These are phyloP conservation scores for Schizothecium vesticola DNA, from an alignment of 495 filamentous ascomycete genomes.

Conservation along the genomic window DNA sequence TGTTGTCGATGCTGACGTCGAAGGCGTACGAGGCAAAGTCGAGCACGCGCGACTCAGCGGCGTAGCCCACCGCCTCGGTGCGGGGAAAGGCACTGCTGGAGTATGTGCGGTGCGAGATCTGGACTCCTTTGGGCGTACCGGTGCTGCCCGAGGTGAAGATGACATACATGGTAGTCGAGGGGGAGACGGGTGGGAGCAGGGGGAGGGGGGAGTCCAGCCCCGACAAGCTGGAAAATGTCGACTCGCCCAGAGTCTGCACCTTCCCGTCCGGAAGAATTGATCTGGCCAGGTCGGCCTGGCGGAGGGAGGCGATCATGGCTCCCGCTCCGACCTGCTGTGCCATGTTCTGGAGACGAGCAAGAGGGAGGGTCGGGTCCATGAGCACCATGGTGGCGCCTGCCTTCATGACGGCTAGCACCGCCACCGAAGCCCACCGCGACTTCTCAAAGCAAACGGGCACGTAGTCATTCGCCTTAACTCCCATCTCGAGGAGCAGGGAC, in stretches of 20 bases:
- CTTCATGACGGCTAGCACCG: slow-evolving; percentile 47
- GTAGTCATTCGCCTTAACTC: slow-evolving; percentile 43
- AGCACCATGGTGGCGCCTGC: slow-evolving; percentile 46
- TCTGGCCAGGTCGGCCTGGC: slow-evolving; percentile 5
- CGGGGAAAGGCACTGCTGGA: slow-evolving; percentile 28
- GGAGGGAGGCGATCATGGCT: slow-evolving; percentile 12
- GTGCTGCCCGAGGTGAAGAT: slow-evolving; percentile 59
- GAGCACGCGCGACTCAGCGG: slow-evolving; percentile 36
- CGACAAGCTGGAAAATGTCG: not conserved
- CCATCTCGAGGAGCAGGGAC: slow-evolving; percentile 40
- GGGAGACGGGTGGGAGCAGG: slow-evolving; percentile 6
- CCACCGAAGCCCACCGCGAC: slow-evolving; percentile 44
- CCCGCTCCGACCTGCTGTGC: slow-evolving; percentile 29
- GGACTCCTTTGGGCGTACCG: slow-evolving; percentile 46
- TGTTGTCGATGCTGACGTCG: slow-evolving; percentile 52
- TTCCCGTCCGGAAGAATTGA: slow-evolving; percentile 15
- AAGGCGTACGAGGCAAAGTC: slow-evolving; percentile 59
- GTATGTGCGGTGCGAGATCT: slow-evolving; percentile 39
- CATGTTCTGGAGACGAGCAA: slow-evolving; percentile 39
- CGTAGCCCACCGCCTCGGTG: slow-evolving; percentile 12
- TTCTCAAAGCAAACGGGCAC: slow-evolving; percentile 53
- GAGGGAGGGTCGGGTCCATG: slow-evolving; percentile 53
- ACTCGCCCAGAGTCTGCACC: not conserved
- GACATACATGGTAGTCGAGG: slow-evolving; percentile 37
- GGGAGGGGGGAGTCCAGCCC: not conserved